These are phyloP conservation scores for Rhododendron simsii DNA, from an alignment of 148 eudicot genomes.

Conservation along the genomic window DNA sequence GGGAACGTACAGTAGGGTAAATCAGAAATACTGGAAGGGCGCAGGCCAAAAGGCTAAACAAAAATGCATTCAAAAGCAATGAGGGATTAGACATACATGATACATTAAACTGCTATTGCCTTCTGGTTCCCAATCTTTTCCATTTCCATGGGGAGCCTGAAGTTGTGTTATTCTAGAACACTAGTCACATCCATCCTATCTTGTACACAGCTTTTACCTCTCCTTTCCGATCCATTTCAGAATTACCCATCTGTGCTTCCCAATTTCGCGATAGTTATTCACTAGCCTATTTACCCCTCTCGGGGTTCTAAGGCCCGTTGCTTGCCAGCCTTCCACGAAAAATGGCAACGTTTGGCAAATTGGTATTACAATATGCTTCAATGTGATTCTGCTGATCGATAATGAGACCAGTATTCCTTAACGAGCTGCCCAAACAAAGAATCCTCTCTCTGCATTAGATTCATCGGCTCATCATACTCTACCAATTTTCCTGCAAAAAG, in stretches of 20 bases:
- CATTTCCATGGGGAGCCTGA: background rate
- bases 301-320: too few species aligned
- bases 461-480: slow-evolving; percentile 84
- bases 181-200: background rate
- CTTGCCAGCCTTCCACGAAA: background rate
- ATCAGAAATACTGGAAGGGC: background rate
- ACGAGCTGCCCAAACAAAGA: slow-evolving; percentile 80
- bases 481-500: slow-evolving; percentile 55
- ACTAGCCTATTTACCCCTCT: background rate
- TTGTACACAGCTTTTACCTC: background rate
- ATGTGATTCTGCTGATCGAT: slow-evolving; percentile 52
- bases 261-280: background rate
- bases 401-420: slow-evolving; percentile 90
- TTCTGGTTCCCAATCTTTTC: background rate
- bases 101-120: background rate
- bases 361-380: slow-evolving; percentile 13
- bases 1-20: background rate
- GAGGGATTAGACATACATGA: background rate
- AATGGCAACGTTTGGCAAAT: background rate
- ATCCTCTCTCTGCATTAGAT: slow-evolving; percentile 63
- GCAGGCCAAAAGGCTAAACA: background rate
- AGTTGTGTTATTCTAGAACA: background rate
- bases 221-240: background rate
- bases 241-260: background rate
- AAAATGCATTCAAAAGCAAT: background rate